A percentile compares a stretch with the other conserved stretches of the same genome.
phyloP scores from a whole-genome alignment of 2,329 filamentous ascomycete genomes.

The Hypocrella siamensis region DNA sequence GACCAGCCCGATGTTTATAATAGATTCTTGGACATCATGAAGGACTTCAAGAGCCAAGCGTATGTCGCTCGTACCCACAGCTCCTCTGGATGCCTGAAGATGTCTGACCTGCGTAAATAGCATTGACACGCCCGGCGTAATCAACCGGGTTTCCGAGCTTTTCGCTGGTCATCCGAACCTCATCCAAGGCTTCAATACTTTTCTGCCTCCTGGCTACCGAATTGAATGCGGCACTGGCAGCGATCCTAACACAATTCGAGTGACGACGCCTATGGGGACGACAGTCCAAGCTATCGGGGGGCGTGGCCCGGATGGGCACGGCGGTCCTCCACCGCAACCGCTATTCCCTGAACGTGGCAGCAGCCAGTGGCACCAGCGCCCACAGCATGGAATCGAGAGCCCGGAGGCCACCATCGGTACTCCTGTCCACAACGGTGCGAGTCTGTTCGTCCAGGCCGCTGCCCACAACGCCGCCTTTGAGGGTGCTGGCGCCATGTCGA shows the following conservation, averaged over 20 bases:
- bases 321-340: constrained; percentile 22
- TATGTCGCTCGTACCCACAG: constrained; percentile 27
- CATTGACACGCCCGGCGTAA: constrained; percentile 94
- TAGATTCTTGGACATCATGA: constrained; percentile 96
- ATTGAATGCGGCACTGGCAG: constrained; percentile 92
- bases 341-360: constrained; percentile 31
- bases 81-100: constrained; percentile 50
- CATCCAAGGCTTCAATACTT: constrained; percentile 97
- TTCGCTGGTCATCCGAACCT: constrained; percentile 91
- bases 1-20: constrained; percentile 98
- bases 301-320: constrained; percentile 28
- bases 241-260: constrained; percentile 88
- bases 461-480: constrained; percentile 20
- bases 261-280: constrained; percentile 96
- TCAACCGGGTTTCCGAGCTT: constrained; percentile 86
- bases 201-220: constrained; percentile 84
- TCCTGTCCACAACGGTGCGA: constrained; percentile 33
- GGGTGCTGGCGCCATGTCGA: constrained; percentile 13
- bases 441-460: constrained; percentile 28
- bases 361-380: constrained; percentile 40
- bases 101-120: constrained; percentile 35
- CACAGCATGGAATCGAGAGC: constrained; percentile 44
- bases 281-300: constrained; percentile 74
- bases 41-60: constrained; percentile 97
- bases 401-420: constrained; percentile 47